Conservation (phyloP, 352 stramenopile genomes). For the Phytophthora constricta region DNA sequence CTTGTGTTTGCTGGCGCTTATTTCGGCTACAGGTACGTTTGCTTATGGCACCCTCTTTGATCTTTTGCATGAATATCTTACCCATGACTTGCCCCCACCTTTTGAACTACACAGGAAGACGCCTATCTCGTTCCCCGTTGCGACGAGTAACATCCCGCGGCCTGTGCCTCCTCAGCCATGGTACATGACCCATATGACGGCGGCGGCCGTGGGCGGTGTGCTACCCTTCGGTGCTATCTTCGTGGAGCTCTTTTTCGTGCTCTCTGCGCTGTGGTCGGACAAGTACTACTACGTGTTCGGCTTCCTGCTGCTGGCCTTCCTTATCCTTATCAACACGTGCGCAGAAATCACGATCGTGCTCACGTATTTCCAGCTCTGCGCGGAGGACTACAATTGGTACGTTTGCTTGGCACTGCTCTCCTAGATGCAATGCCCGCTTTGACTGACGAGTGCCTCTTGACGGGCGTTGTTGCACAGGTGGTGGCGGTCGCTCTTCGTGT, state of each 20-base stretch:
- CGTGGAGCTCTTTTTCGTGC: conserved; percentile 99
- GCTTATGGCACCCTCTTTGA: neutral
- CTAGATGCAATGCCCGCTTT: neutral
- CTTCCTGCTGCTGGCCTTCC: conserved; percentile 98
- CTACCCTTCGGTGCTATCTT: conserved; percentile 99
- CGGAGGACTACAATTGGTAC: conserved; percentile 99
- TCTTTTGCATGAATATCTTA: neutral
- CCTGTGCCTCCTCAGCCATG: conserved; percentile 98
- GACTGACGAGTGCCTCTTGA: neutral
- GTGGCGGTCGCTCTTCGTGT: conserved; percentile 99
- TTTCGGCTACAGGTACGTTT: conserved; percentile 95
- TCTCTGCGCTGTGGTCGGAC: conserved; percentile 98
- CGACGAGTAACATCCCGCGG: conserved; percentile 98
- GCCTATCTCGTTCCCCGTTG: conserved; percentile 96
- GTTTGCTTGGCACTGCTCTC: conserved; percentile 25
- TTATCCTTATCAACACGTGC: conserved; percentile 98
- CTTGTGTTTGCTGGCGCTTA: conserved; percentile 99
- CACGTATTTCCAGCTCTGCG: conserved; percentile 99
- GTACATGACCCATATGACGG: conserved; percentile 97
- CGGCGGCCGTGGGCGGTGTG: conserved; percentile 95
- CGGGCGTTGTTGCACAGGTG: conserved; percentile 57
- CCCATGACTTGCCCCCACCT: neutral
- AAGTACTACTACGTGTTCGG: conserved; percentile 99
- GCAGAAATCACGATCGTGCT: conserved; percentile 99
- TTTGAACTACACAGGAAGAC: conserved; percentile 53